These are phyloP conservation scores for Entomortierella chlamydospora DNA, from an alignment of 192 early-diverging fungal species.

Conservation along the genomic window DNA sequence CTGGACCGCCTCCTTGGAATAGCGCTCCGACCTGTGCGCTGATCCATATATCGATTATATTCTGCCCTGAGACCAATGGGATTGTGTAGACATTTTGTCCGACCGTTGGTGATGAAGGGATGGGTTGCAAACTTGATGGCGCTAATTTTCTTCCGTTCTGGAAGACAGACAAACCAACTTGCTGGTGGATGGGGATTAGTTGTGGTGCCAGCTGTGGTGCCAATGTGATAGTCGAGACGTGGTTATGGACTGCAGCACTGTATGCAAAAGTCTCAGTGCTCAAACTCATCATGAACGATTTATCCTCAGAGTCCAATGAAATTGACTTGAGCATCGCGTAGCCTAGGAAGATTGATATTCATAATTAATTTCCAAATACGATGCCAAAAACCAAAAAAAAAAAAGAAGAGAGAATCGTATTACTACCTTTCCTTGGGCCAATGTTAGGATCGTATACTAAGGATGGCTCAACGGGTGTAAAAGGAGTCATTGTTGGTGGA, in stretches of 20 bases:
- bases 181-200: slow-evolving; percentile 40
- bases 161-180: slow-evolving; percentile 46
- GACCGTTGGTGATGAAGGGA: slow-evolving; percentile 26
- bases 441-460: slow-evolving; percentile 32
- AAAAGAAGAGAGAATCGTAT: not conserved
- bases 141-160: slow-evolving; percentile 49
- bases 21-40: slow-evolving; percentile 43
- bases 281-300: slow-evolving; percentile 56
- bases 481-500: not conserved
- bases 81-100: slow-evolving; percentile 46
- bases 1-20: slow-evolving; percentile 41
- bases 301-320: slow-evolving; percentile 46
- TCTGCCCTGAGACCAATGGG: slow-evolving; percentile 26
- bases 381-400: not conserved
- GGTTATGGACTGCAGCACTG: slow-evolving; percentile 37
- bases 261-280: slow-evolving; percentile 32
- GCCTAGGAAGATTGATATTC: slow-evolving; percentile 18
- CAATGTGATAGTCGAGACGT: slow-evolving; percentile 31
- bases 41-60: slow-evolving; percentile 54
- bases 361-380: not conserved
- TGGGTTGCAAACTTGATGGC: slow-evolving; percentile 20
- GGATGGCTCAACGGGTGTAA: slow-evolving; percentile 29
- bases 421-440: slow-evolving; percentile 46
- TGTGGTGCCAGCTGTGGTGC: slow-evolving; percentile 37
- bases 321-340: slow-evolving; percentile 51